A percentile compares a stretch with the other conserved stretches of the same genome.
Evolutionary conservation across 345 rosid species (phyloP).

Genomic region (Sonneratia alba): DNA sequence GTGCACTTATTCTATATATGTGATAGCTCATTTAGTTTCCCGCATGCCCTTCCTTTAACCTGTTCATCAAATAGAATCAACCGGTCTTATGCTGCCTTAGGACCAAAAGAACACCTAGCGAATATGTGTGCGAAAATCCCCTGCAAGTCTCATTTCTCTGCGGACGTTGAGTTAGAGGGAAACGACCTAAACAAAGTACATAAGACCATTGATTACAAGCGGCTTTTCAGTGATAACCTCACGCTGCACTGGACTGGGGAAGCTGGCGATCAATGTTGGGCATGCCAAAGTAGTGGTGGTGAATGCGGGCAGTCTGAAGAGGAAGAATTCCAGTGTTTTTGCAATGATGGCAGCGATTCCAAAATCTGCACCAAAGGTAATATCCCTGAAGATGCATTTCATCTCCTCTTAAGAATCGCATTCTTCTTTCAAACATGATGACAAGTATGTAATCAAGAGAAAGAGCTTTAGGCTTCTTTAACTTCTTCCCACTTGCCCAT

Average conservation of each 20-base stretch:
- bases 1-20: conserved; percentile 20
- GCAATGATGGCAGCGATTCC: conserved; percentile 14
- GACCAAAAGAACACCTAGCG: too few species aligned
- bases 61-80: conserved; percentile 1
- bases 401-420: too few species aligned
- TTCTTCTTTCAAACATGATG: too few species aligned
- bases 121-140: too few species aligned
- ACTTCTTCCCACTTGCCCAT: too few species aligned
- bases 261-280: neutral
- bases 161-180: too few species aligned
- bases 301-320: conserved; percentile 18
- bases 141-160: too few species aligned
- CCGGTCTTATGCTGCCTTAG: conserved; percentile 6
- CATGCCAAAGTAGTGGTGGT: conserved; percentile 20
- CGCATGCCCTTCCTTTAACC: conserved; percentile 6
- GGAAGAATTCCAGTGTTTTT: conserved; percentile 10
- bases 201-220: neutral
- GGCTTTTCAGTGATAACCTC: conserved; percentile 6
- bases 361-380: conserved; percentile 16
- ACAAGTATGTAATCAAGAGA: too few species aligned
- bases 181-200: neutral
- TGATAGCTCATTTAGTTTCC: conserved; percentile 5
- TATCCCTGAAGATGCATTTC: too few species aligned
- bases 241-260: neutral
- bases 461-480: too few species aligned